Conservation (phyloP, 2,329 filamentous ascomycete species). For the Alternaria incomplexa region DNA sequence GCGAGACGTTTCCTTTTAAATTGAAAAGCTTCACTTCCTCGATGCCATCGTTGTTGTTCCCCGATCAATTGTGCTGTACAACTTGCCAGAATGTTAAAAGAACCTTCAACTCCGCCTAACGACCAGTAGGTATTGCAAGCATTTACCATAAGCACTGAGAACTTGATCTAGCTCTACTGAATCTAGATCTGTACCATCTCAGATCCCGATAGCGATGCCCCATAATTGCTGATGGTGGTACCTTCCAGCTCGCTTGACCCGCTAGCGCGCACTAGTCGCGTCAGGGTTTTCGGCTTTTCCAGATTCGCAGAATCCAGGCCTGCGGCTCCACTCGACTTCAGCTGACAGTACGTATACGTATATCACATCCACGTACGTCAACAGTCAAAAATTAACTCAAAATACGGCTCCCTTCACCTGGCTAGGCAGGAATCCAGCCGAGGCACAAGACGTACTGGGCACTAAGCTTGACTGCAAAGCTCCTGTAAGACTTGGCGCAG, state of each 20-base stretch:
- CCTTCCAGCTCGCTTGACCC: slow-evolving; percentile 22
- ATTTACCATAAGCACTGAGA: not conserved
- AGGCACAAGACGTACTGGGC: not conserved
- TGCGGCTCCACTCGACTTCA: slow-evolving; percentile 16
- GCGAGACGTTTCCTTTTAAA: not conserved
- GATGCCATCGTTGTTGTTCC: not conserved
- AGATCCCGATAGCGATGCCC: not conserved
- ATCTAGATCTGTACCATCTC: not conserved
- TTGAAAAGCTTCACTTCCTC: not conserved
- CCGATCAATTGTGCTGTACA: not conserved
- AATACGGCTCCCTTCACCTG: not conserved
- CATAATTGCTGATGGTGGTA: slow-evolving; percentile 5
- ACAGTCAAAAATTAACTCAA: not conserved
- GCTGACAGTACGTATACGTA: slow-evolving; percentile 7
- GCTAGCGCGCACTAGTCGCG: slow-evolving; percentile 28
- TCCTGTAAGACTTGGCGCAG: slow-evolving; percentile 16
- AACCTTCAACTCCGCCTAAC: not conserved
- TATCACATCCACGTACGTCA: slow-evolving; percentile 12
- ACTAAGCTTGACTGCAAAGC: slow-evolving; percentile 7
- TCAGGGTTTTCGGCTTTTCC: slow-evolving; percentile 21
- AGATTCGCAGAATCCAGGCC: slow-evolving; percentile 18
- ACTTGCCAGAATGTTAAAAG: not conserved
- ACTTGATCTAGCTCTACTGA: not conserved
- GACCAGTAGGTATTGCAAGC: not conserved
- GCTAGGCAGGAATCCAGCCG: not conserved